phyloP scores from a whole-genome alignment of 2,329 filamentous ascomycete species.

The Pseudopithomyces chartarum region DNA sequence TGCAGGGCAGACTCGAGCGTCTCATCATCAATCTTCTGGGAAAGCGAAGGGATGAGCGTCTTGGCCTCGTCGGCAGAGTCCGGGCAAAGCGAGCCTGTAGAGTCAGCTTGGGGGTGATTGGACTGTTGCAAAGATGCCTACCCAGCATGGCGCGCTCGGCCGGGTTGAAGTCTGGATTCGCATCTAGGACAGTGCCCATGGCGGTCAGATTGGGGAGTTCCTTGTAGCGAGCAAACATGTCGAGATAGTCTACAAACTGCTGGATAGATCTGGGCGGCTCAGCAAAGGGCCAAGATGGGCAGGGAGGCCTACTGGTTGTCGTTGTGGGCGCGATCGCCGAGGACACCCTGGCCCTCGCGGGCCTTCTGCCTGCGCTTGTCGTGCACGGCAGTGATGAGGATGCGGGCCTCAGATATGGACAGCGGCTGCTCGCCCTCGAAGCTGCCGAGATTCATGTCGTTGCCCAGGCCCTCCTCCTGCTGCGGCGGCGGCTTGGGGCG shows the following conservation, averaged over 20 bases:
- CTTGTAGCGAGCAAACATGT: slow-evolving; percentile 95
- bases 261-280: slow-evolving; percentile 68
- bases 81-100: slow-evolving; percentile 83
- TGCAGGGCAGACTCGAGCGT: slow-evolving; percentile 87
- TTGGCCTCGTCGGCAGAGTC: slow-evolving; percentile 95
- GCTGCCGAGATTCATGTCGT: slow-evolving; percentile 84
- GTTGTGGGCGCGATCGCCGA: slow-evolving; percentile 76
- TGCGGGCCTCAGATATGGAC: slow-evolving; percentile 87
- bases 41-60: slow-evolving; percentile 86
- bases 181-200: slow-evolving; percentile 84
- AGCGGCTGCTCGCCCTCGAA: slow-evolving; percentile 91
- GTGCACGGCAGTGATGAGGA: slow-evolving; percentile 89
- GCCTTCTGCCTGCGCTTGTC: slow-evolving; percentile 78
- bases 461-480: slow-evolving; percentile 85
- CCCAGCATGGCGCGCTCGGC: slow-evolving; percentile 94
- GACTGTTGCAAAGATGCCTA: slow-evolving; percentile 48
- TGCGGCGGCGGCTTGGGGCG: slow-evolving; percentile 65
- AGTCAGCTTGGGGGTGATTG: slow-evolving; percentile 14
- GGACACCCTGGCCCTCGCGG: slow-evolving; percentile 62
- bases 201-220: slow-evolving; percentile 92
- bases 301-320: slow-evolving; percentile 41
- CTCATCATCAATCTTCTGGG: slow-evolving; percentile 88
- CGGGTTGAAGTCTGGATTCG: slow-evolving; percentile 79
- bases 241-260: slow-evolving; percentile 90
- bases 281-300: neutral